Evolutionary conservation across 2,329 filamentous ascomycete genomes (phyloP).

Genomic region (Cordyceps javanica): DNA sequence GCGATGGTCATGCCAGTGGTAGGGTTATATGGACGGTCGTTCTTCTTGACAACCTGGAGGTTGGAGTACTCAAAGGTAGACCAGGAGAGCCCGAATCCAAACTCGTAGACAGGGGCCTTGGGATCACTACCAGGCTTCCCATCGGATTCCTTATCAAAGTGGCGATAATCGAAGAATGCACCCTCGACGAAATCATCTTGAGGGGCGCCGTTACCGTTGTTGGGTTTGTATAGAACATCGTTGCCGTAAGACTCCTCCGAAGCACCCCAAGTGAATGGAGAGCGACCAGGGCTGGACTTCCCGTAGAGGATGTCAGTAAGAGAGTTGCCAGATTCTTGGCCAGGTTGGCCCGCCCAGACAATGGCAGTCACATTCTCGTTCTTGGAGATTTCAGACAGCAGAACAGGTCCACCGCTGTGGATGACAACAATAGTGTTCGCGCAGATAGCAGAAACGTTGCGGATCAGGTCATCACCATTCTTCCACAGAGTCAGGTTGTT

Average conservation of each 20-base stretch:
- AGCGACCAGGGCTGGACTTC: slow-evolving; percentile 68
- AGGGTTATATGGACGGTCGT: slow-evolving; percentile 48
- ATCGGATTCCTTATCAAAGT: slow-evolving; percentile 58
- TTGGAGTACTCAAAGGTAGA: slow-evolving; percentile 72
- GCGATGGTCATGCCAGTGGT: slow-evolving; percentile 55
- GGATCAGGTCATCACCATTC: slow-evolving; percentile 71
- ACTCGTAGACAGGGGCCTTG: slow-evolving; percentile 69
- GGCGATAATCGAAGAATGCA: slow-evolving; percentile 64
- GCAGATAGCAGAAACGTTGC: slow-evolving; percentile 69
- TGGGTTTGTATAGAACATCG: slow-evolving; percentile 61
- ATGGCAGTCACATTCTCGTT: slow-evolving; percentile 78
- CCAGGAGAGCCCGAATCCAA: slow-evolving; percentile 76
- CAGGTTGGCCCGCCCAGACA: slow-evolving; percentile 74
- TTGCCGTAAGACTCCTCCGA: slow-evolving; percentile 62
- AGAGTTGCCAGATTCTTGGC: slow-evolving; percentile 76
- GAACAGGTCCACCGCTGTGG: slow-evolving; percentile 75
- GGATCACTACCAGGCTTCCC: slow-evolving; percentile 28
- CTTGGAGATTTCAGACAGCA: slow-evolving; percentile 68
- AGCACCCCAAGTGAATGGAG: slow-evolving; percentile 74
- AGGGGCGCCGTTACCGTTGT: slow-evolving; percentile 59
- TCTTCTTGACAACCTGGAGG: slow-evolving; percentile 48
- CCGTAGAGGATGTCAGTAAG: slow-evolving; percentile 82
- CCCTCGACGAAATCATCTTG: slow-evolving; percentile 73
- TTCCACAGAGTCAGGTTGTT: slow-evolving; percentile 91
- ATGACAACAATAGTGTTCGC: slow-evolving; percentile 90